phyloP scores from a whole-genome alignment of 441 rosid species.

The Corymbia calophylla region DNA sequence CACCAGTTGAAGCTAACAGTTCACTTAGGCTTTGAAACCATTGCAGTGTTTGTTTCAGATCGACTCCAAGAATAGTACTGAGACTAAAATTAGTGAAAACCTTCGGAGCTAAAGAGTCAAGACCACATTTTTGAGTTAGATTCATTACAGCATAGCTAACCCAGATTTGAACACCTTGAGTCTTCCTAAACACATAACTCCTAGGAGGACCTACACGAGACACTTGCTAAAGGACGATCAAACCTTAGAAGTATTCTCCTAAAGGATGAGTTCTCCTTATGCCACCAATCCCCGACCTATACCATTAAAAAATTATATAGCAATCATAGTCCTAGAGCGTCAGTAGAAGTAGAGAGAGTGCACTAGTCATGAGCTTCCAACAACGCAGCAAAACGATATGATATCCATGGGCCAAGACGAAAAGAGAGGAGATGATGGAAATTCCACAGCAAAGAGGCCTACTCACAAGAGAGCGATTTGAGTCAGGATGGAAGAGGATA shows the following conservation, averaged over 20 bases:
- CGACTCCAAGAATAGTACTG: not conserved
- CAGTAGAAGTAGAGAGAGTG: not conserved
- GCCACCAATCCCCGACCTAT: not conserved
- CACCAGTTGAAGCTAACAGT: not conserved
- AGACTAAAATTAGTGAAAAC: not conserved
- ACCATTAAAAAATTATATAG: not conserved
- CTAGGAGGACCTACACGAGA: not conserved
- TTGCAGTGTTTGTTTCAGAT: not conserved
- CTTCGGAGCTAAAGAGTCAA: not conserved
- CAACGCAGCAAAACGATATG: not conserved
- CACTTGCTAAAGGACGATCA: not conserved
- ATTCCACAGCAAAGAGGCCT: not conserved
- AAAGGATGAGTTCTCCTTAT: not conserved
- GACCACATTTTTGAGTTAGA: not conserved
- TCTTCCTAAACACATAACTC: not conserved
- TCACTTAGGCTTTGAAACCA: not conserved
- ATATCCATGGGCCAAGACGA: not conserved
- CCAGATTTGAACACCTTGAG: not conserved
- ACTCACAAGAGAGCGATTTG: conserved; percentile 60
- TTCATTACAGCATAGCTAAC: not conserved
- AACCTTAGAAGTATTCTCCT: not conserved
- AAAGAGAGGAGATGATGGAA: not conserved
- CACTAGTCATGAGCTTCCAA: not conserved
- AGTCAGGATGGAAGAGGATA: conserved; percentile 75
- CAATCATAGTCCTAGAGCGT: not conserved